These are phyloP conservation scores for Stylosanthes scabra DNA, from an alignment of 331 rosid species.

Conservation along the genomic window DNA sequence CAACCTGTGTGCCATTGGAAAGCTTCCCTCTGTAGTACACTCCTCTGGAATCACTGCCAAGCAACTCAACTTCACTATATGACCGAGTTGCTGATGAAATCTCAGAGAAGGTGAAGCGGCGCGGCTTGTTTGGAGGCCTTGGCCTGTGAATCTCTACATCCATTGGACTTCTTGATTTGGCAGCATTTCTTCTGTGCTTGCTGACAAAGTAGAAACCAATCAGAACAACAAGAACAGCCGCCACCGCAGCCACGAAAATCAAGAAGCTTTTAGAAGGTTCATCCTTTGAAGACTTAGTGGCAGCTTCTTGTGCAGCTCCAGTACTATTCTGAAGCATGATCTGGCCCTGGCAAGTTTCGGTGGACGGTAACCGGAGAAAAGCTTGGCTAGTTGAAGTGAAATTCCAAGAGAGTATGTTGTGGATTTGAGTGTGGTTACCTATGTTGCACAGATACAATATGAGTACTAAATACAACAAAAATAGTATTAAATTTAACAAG, in stretches of 20 bases:
- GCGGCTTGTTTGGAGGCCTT: conserved; percentile 75
- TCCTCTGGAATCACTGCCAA: conserved; percentile 67
- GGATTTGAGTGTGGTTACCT: conserved; percentile 74
- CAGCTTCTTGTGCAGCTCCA: background rate
- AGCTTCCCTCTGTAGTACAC: conserved; percentile 71
- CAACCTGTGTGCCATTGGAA: conserved; percentile 62
- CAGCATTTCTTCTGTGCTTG: conserved; percentile 39
- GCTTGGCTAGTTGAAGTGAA: conserved; percentile 75
- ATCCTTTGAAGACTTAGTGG: conserved; percentile 13
- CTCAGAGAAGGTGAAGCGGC: conserved; percentile 56
- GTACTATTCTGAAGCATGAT: conserved; percentile 45
- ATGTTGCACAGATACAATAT: conserved; percentile 27
- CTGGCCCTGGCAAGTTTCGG: conserved; percentile 64
- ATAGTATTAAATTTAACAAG: too few species aligned
- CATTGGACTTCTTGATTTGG: conserved; percentile 38
- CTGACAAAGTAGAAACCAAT: conserved; percentile 49
- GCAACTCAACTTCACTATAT: conserved; percentile 59
- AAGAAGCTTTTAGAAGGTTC: conserved; percentile 54
- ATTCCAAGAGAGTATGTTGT: conserved; percentile 74
- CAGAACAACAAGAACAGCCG: conserved; percentile 47
- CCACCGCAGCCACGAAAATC: conserved; percentile 61
- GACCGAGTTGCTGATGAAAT: conserved; percentile 60
- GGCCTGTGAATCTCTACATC: conserved; percentile 59
- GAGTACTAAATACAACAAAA: too few species aligned
- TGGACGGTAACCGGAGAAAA: conserved; percentile 65